Conservation (phyloP, 306 rosid genomes). For the Amphicarpaea edgeworthii region DNA sequence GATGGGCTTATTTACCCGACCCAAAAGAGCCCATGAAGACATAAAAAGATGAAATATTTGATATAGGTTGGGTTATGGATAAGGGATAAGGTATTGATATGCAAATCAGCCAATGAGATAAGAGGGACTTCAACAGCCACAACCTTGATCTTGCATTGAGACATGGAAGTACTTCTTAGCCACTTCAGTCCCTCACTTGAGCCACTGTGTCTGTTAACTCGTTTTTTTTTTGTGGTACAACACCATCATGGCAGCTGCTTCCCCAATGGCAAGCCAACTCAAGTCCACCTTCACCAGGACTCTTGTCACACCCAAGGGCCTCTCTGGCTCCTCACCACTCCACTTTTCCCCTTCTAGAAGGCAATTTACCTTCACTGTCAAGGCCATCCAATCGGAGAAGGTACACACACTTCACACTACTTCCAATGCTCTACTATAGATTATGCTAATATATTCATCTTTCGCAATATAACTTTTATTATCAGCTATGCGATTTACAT, state of each 20-base stretch:
- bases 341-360: constrained; percentile 52
- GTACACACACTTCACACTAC: no score
- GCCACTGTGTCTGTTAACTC: background rate
- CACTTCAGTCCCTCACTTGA: constrained; percentile 29
- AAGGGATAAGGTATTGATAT: constrained; percentile 69
- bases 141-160: constrained; percentile 40
- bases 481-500: no score
- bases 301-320: constrained; percentile 75
- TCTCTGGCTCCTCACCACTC: constrained; percentile 64
- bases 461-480: background rate
- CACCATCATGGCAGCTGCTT: constrained; percentile 77
- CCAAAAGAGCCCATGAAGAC: background rate
- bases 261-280: constrained; percentile 93
- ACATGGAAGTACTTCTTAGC: constrained; percentile 49
- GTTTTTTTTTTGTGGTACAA: constrained; percentile 5
- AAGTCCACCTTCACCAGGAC: constrained; percentile 78
- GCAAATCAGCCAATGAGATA: constrained; percentile 64
- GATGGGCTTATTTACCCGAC: no score
- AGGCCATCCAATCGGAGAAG: constrained; percentile 87
- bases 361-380: constrained; percentile 61
- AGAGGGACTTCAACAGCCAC: constrained; percentile 58
- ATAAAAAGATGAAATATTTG: background rate
- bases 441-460: background rate
- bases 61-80: constrained; percentile 52
- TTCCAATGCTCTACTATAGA: no score